Evolutionary conservation across 176 grass and related monocot species (phyloP).

Genomic region (Aegilops umbellulata): DNA sequence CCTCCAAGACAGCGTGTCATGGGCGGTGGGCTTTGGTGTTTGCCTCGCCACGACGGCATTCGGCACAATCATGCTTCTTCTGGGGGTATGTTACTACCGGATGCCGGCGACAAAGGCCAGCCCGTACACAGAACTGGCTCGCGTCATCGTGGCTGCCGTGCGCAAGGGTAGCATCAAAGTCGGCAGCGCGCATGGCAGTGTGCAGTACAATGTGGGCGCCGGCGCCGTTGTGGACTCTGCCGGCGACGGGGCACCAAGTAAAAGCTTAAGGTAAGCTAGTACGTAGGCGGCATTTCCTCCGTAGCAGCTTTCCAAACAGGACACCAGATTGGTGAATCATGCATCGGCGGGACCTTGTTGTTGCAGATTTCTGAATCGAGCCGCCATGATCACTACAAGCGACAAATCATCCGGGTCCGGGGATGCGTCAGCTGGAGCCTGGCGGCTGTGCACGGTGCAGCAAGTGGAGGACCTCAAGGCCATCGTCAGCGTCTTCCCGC

Average conservation of each 20-base stretch:
- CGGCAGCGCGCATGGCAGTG: background rate
- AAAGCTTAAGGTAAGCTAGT: conserved; percentile 29
- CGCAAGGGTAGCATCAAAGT: conserved; percentile 19
- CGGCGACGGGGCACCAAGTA: conserved; percentile 1
- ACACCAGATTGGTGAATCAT: no score
- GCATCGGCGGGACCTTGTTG: no score
- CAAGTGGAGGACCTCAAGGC: conserved; percentile 55
- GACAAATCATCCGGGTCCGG: background rate
- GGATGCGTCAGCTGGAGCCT: conserved; percentile 10
- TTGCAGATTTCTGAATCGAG: conserved; percentile 35
- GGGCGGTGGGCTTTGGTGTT: conserved; percentile 47
- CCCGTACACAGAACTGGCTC: conserved; percentile 53
- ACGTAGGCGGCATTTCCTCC: no score
- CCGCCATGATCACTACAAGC: conserved; percentile 32
- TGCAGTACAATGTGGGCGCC: conserved; percentile 24
- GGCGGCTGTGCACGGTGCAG: conserved; percentile 15
- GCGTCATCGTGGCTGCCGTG: conserved; percentile 36
- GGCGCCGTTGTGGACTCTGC: background rate
- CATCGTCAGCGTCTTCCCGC: conserved; percentile 26
- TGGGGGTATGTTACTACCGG: conserved; percentile 43
- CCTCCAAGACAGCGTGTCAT: conserved; percentile 55
- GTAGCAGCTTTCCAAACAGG: no score
- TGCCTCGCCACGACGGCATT: conserved; percentile 1
- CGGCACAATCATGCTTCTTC: conserved; percentile 35
- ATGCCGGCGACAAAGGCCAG: conserved; percentile 34